Conservation (phyloP, 371 early-diverging fungal genomes). For the Apophysomyces sp. region DNA sequence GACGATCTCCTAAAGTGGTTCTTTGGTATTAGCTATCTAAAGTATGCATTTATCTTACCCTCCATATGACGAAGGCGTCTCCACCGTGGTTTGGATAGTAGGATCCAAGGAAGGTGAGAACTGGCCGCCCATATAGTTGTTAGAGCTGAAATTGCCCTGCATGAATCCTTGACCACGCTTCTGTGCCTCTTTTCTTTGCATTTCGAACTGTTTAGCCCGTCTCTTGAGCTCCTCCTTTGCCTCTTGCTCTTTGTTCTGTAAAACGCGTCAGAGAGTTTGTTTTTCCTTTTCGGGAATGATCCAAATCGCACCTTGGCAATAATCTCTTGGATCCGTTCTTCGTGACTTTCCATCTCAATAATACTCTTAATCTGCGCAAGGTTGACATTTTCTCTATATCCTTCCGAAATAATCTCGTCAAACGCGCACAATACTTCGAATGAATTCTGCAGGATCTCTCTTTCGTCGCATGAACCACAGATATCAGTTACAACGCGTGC, state of each 20-base stretch:
- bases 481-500: conserved; percentile 91
- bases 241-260: conserved; percentile 92
- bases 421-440: conserved; percentile 92
- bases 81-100: conserved; percentile 31
- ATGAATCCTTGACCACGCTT: conserved; percentile 68
- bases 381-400: conserved; percentile 84
- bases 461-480: conserved; percentile 82
- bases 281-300: neutral
- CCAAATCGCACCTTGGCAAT: conserved; percentile 72
- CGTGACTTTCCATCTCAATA: conserved; percentile 95
- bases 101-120: conserved; percentile 51
- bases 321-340: conserved; percentile 95
- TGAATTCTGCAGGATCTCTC: conserved; percentile 71
- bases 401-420: conserved; percentile 94
- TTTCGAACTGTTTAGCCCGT: conserved; percentile 88
- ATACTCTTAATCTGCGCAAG: conserved; percentile 88
- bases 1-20: conserved; percentile 15
- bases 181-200: conserved; percentile 83
- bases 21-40: neutral
- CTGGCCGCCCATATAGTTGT: conserved; percentile 43
- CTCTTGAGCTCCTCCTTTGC: conserved; percentile 95
- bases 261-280: neutral
- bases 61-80: conserved; percentile 24
- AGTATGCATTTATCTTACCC: conserved; percentile 11
- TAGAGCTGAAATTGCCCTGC: conserved; percentile 50